Percentiles rank a stretch among this genome's conserved stretches.
Evolutionary conservation across 1,284 basidiomycete species (phyloP).

Genomic region (Exobasidium cylindrosporum): DNA sequence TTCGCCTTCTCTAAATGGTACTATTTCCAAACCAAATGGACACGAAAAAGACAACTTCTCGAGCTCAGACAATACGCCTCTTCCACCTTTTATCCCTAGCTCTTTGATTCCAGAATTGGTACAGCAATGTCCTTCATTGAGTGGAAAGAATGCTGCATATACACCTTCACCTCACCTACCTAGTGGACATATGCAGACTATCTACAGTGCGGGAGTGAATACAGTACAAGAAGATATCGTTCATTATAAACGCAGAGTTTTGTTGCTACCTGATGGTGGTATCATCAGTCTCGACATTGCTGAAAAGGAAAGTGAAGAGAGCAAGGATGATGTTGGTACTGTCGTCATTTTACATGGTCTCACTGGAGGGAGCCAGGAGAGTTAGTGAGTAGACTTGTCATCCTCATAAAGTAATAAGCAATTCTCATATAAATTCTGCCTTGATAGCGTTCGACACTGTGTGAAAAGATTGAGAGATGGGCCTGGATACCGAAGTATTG

Average conservation of each 20-base stretch:
- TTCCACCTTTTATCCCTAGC: slow-evolving; percentile 1
- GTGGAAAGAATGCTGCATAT: not conserved
- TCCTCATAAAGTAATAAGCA: not conserved
- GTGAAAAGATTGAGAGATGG: slow-evolving; percentile 41
- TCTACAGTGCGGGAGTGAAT: slow-evolving; percentile 43
- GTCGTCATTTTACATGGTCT: slow-evolving; percentile 51
- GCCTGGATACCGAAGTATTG: slow-evolving; percentile 63
- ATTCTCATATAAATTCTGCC: not conserved
- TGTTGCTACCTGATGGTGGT: slow-evolving; percentile 50
- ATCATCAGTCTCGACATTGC: slow-evolving; percentile 43
- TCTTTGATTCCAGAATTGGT: not conserved
- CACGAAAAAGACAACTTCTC: no score
- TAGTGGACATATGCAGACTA: slow-evolving; percentile 48
- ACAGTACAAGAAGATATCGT: slow-evolving; percentile 39
- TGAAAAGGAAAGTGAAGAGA: slow-evolving; percentile 2
- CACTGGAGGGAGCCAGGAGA: slow-evolving; percentile 51
- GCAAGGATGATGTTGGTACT: slow-evolving; percentile 29
- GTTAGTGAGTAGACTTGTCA: slow-evolving; percentile 27
- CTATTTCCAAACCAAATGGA: not conserved
- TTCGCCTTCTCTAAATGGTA: not conserved
- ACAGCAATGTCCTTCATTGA: slow-evolving; percentile 8
- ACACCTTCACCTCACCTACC: slow-evolving; percentile 24
- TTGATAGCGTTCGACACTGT: slow-evolving; percentile 38
- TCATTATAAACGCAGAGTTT: slow-evolving; percentile 41
- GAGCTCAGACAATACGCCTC: not conserved